Evolutionary conservation across 352 stramenopile genomes (phyloP).

Genomic region (Globisporangium cylindrosporum): DNA sequence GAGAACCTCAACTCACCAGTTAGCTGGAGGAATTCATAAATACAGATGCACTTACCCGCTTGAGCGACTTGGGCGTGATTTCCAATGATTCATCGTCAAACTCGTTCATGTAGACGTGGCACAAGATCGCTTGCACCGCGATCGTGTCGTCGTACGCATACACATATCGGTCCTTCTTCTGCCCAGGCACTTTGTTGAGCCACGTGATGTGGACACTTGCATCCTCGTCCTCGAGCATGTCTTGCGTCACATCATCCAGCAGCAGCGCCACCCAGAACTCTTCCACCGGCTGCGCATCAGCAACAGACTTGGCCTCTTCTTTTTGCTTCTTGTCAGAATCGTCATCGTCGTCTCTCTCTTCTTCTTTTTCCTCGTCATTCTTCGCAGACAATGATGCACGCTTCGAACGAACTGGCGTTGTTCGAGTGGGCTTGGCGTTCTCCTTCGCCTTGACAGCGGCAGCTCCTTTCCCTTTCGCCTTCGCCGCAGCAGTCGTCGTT

Average conservation of each 20-base stretch:
- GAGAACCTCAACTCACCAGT: not conserved
- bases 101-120: conserved; percentile 62
- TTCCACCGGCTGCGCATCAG: conserved; percentile 14
- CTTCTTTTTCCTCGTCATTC: not conserved
- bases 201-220: conserved; percentile 54
- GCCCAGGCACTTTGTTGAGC: conserved; percentile 38
- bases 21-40: not conserved
- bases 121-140: conserved; percentile 66
- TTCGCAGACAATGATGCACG: not conserved
- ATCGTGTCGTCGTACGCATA: conserved; percentile 61
- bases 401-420: not conserved
- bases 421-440: not conserved
- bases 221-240: conserved; percentile 57
- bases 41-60: conserved; percentile 26
- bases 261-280: conserved; percentile 73
- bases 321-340: not conserved
- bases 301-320: not conserved
- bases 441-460: conserved; percentile 5
- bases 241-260: conserved; percentile 70
- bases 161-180: conserved; percentile 31
- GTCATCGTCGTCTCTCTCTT: conserved; percentile 7
- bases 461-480: conserved; percentile 2
- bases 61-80: conserved; percentile 62
- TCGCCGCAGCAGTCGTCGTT: conserved; percentile 1
- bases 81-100: conserved; percentile 35